Base-by-base conservation (phyloP, 2,329 filamentous ascomycete species). In the Dryadomyces quercivorus region DNA sequence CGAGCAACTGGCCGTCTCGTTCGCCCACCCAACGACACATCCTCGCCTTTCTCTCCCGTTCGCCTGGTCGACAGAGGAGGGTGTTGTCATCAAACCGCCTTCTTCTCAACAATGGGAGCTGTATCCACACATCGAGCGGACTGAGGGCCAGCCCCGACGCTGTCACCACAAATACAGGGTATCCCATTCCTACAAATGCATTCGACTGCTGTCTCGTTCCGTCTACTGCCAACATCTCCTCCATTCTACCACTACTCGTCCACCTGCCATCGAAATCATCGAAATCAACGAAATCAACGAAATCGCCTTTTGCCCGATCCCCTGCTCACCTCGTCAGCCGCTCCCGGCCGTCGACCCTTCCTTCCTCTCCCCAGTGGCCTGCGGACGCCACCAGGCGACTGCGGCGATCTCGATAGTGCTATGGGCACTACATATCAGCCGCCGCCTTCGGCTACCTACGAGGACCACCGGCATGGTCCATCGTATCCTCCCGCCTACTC, bases 351-450 rank as follows among this genome's bases (percentile, higher is more conserved):
- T 12, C n/a, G 5, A 5, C 6, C 45, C 16, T 20, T 42, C 21
- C 13, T 54, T 12, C 54, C 56, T 53, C 16, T 22, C 15, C 16
- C 54, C 12, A 54, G 56, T 53, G 63, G 63, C 43, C 60, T 66
- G 44, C 60, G 56, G 46, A 65, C 65, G 51, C 65, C 63, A 38
- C 64, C 65, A 1, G 51, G 56, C 44, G 63, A 66, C 59, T 58
- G 63, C 44, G 62, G 62, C 8, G 49, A 51, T 20, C 4, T n/a
- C 12, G 10, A 15, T 22, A 61, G 62, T 59, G 59, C 61, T n/a
- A 64, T 67, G 65, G 64, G 62, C 46, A 65, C 65, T 16, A 61
- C 63, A 9, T 66, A 64, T 57, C 64, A 67, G 54, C 56, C 65
- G 52, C 59, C 62, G 16, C 60, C 61, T 46, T 56, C 66, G 59